Base-by-base conservation (phyloP, 768 basidiomycete genomes). In the Termitomyces eurrhizus region DNA sequence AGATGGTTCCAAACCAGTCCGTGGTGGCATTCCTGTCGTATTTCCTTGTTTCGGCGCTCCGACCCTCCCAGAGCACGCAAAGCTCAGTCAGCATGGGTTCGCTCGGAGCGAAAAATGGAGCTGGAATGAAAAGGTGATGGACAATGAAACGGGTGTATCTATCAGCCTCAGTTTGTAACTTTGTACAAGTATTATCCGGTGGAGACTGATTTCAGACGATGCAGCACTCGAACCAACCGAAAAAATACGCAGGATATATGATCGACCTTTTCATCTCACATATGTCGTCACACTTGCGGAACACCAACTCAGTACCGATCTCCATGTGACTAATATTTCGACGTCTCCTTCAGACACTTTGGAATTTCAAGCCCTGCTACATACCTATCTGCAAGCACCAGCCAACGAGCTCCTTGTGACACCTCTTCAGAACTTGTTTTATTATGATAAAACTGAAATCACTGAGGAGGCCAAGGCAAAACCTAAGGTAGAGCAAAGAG, bases 1-100 rank as follows among this genome's bases (percentile, higher is more conserved):
- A n/a, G n/a, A n/a, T n/a, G n/a, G n/a, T n/a, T n/a, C n/a, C n/a
- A 94, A 92, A 74, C 85, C 93, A 1, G 78, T 83, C 35, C 72
- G 82, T 58, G 83, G 82, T 12, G 83, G 82, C 12, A 82, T 83
- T 24, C 83, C 83, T 12, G 70, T 83, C 41, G 87, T 92, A 46
- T 97, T 94, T 72, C 88, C 90, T 46, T 93, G 90, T 75, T 98
- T 98, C 68, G 95, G 96, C 3, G 79, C 91, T 0, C 92, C 96
- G 1, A 81, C 80, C 18, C 89, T 87, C 72, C 82, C 80, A 32
- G 90, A 87, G 52, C 92, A 95, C 71, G 65, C 71, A 24, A 83
- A 82, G 50, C 78, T 99, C 6, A 58, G 78, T 6, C 95, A 97
- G 72, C 97, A 98, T 72, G 97, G 97, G 0, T 98, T 96, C 70